Evolutionary conservation across 2,329 filamentous ascomycete genomes (phyloP), one percentile per base, ranked within the genome.

Genomic region (Colletotrichum sansevieriae): DNA sequence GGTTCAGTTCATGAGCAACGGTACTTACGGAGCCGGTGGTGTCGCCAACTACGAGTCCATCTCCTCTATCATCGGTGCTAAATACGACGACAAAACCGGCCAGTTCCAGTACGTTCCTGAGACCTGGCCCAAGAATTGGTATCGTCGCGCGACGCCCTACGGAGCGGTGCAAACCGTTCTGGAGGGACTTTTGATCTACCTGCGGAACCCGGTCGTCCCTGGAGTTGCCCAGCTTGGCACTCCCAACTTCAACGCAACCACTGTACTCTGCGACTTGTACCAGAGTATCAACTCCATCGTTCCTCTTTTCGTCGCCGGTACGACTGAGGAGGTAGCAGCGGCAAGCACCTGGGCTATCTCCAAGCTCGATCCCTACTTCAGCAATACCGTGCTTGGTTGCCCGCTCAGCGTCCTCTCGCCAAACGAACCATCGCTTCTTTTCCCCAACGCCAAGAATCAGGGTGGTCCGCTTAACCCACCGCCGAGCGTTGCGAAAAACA

Each of bases 11-110:
- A 60, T 65, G 55, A 65, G 63, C 63, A 66, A 66, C 49, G 63
- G 63, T 20, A 66, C 63, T 0, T 65, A 65, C 3, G 65, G 65
- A 4, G 54, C 55, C 6, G 62, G 65, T 2, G 65, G 65, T 1
- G 65, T 65, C 10, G 65, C 65, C 41, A 68, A 68, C 33, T 68
- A 68, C 22, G 65, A 65, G 18, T 65, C 65, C 41, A 56, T 65
- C 18, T 68, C 62, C 1, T 65, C 62, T 18, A 68, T 68, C 49
- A 60, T 68, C 41, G 65, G 65, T 2, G 65, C 62, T 4, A 60
- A 44, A 33, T 65, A 68, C 62, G 65, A 68, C 22, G 15, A 29
- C 18, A 41, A 15, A 18, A 65, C 62, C 20, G 65, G 55, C 29
- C 43, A 65, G 18, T 65, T 68, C 18, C 65, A 68, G 39, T 65